These are phyloP conservation scores for Shiraia bambusicola DNA, from an alignment of 2,329 filamentous ascomycete genomes.

Conservation along the genomic window DNA sequence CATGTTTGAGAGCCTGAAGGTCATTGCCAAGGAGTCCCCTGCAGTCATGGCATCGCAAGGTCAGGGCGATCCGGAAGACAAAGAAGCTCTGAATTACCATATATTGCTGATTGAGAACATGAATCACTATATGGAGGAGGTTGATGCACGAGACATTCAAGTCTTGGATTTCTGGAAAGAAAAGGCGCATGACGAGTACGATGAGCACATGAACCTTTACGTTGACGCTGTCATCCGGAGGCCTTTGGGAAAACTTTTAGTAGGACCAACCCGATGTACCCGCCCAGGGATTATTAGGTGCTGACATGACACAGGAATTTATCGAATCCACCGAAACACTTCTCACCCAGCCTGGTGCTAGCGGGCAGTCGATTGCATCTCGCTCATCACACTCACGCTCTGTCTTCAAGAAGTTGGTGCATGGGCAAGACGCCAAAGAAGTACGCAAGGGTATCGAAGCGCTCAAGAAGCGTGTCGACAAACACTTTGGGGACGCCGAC, in stretches of 20 bases:
- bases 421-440: conserved; percentile 78
- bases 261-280: conserved; percentile 29
- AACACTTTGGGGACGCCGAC: conserved; percentile 92
- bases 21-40: conserved; percentile 77
- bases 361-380: conserved; percentile 64
- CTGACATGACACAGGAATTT: conserved; percentile 62
- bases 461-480: conserved; percentile 88
- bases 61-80: conserved; percentile 74
- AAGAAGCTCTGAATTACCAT: conserved; percentile 95
- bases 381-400: conserved; percentile 81
- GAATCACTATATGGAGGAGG: conserved; percentile 94
- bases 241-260: conserved; percentile 81
- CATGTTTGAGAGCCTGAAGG: conserved; percentile 96
- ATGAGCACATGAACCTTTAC: conserved; percentile 85
- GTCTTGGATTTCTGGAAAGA: conserved; percentile 82
- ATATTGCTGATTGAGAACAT: conserved; percentile 98
- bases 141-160: conserved; percentile 71
- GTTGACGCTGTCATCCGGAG: conserved; percentile 84
- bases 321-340: conserved; percentile 82
- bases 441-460: conserved; percentile 87
- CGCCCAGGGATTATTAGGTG: neutral
- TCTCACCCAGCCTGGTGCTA: conserved; percentile 56
- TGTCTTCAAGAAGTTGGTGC: conserved; percentile 83
- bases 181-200: conserved; percentile 74
- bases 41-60: conserved; percentile 55